Evolutionary conservation across 495 filamentous ascomycete species (phyloP).

Genomic region (Monascus purpureus): DNA sequence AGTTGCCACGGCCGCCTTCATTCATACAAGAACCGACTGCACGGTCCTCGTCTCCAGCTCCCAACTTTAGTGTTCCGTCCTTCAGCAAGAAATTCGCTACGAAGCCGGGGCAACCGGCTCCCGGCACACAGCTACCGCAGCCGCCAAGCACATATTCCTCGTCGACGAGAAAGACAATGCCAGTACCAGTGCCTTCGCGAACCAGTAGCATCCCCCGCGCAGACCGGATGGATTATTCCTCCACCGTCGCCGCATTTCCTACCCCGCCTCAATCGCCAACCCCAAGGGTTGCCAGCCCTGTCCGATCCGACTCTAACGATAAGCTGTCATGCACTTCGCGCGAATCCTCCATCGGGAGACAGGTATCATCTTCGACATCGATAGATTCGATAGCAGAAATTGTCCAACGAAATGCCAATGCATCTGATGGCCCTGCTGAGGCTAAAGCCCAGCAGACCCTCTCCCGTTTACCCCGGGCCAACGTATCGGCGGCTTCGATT

Average conservation of each 20-base stretch:
- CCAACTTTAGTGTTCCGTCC: constrained; percentile 38
- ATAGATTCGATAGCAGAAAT: constrained; percentile 17
- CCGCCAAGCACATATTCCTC: constrained; percentile 6
- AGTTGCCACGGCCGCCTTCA: constrained; percentile 14
- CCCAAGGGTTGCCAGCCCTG: constrained; percentile 15
- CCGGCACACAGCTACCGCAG: constrained; percentile 4
- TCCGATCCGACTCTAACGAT: constrained; percentile 10
- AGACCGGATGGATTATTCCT: constrained; percentile 8
- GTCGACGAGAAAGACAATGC: neutral
- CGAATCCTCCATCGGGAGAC: constrained; percentile 6
- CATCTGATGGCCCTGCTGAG: neutral
- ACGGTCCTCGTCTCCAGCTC: constrained; percentile 27
- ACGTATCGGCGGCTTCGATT: constrained; percentile 1
- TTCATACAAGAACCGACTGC: constrained; percentile 13
- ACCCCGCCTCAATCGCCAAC: constrained; percentile 27
- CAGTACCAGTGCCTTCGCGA: neutral
- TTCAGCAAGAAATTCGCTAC: constrained; percentile 32
- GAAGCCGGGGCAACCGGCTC: constrained; percentile 4
- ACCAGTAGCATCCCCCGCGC: constrained; percentile 1
- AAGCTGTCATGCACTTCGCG: constrained; percentile 1
- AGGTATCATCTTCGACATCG: constrained; percentile 20
- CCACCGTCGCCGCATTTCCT: constrained; percentile 13
- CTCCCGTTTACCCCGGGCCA: constrained; percentile 12
- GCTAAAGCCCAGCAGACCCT: constrained; percentile 6
- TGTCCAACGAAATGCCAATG: neutral